Percentiles rank a stretch among this genome's conserved stretches.
phyloP scores from a whole-genome alignment of 345 rosid species.

The Eucalyptus tenuipes region DNA sequence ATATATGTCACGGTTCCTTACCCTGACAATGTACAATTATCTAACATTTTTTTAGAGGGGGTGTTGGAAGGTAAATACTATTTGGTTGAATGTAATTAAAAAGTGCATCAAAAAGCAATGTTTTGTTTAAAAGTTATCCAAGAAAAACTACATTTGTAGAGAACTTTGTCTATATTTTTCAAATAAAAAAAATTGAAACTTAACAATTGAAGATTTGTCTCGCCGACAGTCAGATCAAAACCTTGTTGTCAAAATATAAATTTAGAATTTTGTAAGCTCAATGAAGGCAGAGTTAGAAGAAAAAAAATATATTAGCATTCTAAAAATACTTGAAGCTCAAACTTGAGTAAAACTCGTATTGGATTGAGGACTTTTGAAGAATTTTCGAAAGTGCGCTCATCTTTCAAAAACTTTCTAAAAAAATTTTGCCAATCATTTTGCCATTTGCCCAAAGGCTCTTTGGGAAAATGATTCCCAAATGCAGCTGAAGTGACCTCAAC shows the following conservation, averaged over 20 bases:
- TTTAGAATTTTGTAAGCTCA: not conserved
- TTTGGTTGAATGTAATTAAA: not conserved
- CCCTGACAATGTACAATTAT: accelerated
- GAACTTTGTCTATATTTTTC: not conserved
- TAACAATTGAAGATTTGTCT: accelerated
- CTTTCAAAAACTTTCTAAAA: not conserved
- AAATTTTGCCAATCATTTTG: not conserved
- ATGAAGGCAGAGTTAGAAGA: not conserved
- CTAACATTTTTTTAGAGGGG: not conserved
- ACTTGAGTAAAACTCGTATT: not conserved
- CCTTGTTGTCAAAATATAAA: not conserved
- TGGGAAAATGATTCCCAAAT: not conserved
- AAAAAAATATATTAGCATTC: not conserved
- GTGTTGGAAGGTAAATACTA: not conserved
- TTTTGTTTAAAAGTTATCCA: not conserved
- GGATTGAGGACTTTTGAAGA: not conserved
- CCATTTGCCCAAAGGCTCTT: not conserved
- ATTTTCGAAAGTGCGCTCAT: not conserved
- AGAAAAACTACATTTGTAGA: not conserved
- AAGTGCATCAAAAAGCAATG: not conserved
- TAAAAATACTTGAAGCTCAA: not conserved
- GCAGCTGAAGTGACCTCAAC: not conserved
- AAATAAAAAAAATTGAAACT: not conserved
- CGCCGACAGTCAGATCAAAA: accelerated
- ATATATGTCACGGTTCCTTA: accelerated